phyloP scores from a whole-genome alignment of 495 filamentous ascomycete species.

The Aspergillus incahuasiensis region DNA sequence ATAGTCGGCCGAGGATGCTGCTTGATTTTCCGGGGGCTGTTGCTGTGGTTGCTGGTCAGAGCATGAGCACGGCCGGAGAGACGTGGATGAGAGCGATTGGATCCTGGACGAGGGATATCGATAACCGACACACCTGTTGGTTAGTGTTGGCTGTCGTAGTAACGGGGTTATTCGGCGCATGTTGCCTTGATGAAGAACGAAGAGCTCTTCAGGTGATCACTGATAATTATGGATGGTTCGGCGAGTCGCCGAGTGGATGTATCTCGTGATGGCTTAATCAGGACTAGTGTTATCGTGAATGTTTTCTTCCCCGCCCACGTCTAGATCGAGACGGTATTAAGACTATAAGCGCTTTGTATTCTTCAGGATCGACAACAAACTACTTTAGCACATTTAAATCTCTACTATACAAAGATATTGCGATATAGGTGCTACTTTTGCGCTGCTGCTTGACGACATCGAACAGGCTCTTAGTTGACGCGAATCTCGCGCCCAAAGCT shows the following conservation, averaged over 20 bases:
- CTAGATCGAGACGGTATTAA: constrained; percentile 2
- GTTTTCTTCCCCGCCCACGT: constrained; percentile 1
- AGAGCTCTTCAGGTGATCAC: background rate
- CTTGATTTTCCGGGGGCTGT: constrained; percentile 9
- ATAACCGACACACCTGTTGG: background rate
- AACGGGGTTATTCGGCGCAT: constrained; percentile 21
- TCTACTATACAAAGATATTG: background rate
- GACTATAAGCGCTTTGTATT: background rate
- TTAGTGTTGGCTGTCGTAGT: constrained; percentile 4
- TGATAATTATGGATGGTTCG: background rate
- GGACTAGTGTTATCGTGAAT: constrained; percentile 14
- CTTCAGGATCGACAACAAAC: background rate
- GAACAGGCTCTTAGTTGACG: background rate
- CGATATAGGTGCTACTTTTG: no score
- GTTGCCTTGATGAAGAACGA: background rate
- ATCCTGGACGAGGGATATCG: constrained; percentile 6
- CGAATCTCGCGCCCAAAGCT: background rate
- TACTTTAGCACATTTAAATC: background rate
- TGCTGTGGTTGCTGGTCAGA: constrained; percentile 26
- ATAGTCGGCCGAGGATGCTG: constrained; percentile 52
- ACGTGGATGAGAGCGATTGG: constrained; percentile 34
- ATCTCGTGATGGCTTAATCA: constrained; percentile 11
- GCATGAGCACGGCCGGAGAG: constrained; percentile 35
- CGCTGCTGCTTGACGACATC: background rate
- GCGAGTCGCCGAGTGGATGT: background rate